Base-by-base conservation (phyloP, 768 basidiomycete genomes). In the Podaxis sp. region DNA sequence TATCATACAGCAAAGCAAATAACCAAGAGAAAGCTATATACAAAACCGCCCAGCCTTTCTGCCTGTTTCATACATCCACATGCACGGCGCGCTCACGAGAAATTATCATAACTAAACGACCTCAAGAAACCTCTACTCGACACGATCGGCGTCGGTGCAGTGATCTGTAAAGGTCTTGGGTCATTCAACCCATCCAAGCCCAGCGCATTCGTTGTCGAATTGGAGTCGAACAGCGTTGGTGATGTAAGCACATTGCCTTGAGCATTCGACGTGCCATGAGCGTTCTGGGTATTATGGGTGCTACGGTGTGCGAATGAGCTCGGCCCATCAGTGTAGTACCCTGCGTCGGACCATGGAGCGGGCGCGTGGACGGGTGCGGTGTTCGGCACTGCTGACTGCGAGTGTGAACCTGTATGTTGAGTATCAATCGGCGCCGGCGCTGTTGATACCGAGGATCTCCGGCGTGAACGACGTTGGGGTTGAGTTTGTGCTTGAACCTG, bases 121-220 rank as follows among this genome's bases (percentile, higher is more conserved):
- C 74, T 66, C 63, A 77, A 65, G 58, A 77, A 73, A 47, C 63
- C 49, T 19, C 66, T 66, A 43, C 64, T 70, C 4, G 75, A 68
- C 4, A 70, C 66, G 24, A 72, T 66, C 9, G 77, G 77, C 22
- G 71, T 75, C 1, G 76, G 77, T 5, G 76, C 74, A 50, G 66
- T 71, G 51, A 77, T 74, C 6, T 61, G 63, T 24, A 67, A 55
- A 0, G 69, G 43, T n/a, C 65, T 65, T 2, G 66, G 65, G 29
- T 66, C 54, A 33, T 50, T 41, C 27, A 57, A 52, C 27, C 56
- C 57, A 38, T 67, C 64, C 40, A 75, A 55, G 43, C 73, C 70
- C 33, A 77, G 66, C 22, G 73, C 74, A 29, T 75, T 61, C 37
- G 38, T 25, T 19, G 17, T 68, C 13, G 74, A 71, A 64, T 76